Conservation (phyloP, 2,329 filamentous ascomycete species). For the Pyrenochaeta sp. region DNA sequence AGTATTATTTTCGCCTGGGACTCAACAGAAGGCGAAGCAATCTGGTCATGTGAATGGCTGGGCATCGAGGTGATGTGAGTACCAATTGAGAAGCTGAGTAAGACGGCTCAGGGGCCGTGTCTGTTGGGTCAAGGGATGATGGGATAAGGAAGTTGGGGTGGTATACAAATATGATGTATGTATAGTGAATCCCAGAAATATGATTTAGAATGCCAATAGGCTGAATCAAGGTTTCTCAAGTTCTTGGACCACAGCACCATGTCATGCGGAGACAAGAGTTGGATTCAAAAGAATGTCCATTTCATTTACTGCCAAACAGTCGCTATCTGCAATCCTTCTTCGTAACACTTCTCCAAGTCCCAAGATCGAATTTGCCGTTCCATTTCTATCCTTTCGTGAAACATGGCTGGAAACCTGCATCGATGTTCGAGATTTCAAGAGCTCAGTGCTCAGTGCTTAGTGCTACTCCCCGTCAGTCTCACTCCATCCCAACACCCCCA, state of each 20-base stretch:
- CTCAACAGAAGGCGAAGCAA: no score
- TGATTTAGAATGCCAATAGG: no score
- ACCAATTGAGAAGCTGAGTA: no score
- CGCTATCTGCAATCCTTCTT: background rate
- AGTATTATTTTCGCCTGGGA: no score
- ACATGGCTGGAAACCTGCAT: background rate
- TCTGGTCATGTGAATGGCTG: no score
- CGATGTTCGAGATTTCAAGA: background rate
- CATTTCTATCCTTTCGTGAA: background rate
- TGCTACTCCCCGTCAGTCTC: slow-evolving; percentile 3
- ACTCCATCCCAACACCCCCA: background rate
- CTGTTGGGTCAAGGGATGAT: no score
- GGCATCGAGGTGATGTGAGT: no score
- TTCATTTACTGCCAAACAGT: background rate
- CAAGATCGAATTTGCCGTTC: background rate
- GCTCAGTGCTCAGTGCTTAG: slow-evolving; percentile 7
- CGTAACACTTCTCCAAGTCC: background rate
- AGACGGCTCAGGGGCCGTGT: no score
- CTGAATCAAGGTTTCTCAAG: background rate
- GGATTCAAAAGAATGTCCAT: slow-evolving; percentile 2
- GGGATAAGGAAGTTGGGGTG: no score
- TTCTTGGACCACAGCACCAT: background rate
- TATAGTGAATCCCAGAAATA: no score
- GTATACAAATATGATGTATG: no score
- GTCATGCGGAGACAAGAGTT: background rate